Base-by-base conservation (phyloP, 1,284 basidiomycete genomes). In the Exobasidium rhododendri region DNA sequence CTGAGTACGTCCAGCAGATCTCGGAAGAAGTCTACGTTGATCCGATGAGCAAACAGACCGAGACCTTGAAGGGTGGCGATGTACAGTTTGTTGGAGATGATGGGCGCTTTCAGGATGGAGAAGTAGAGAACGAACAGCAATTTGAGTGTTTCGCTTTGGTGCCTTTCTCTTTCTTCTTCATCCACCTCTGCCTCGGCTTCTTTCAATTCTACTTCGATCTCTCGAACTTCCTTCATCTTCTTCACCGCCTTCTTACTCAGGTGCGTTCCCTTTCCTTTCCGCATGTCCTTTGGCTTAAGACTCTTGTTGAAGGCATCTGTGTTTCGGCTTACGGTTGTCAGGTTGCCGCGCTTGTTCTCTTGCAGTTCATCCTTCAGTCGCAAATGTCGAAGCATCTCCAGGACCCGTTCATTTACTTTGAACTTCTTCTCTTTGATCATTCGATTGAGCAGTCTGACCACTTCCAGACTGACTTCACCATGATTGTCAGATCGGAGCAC, bases 21-120 rank as follows among this genome's bases (percentile, higher is more conserved):
- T 69, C 89, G 88, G 86, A 99, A 99, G 82, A 99, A 99, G 80
- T 99, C 96, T 72, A 98, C 86, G 81, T 97, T 99, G 81, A 99
- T 92, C 61, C 97, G 85, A 80, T 98, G 96, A 0, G 94, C 89
- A 76, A 91, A 98, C 81, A 88, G 88, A 4, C 92, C 88, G 72
- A 99, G 89, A 64, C 96, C 96, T 75, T 90, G 88, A 67, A 99
- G 83, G 29, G 93, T 93, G 28, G 90, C 87, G 11, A 92, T 89
- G 22, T 98, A 84, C 7, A 98, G 85, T 4, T 89, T 87, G 2
- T 88, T 89, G 17, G 88, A 87, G n/a, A 84, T 84, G 0, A 55
- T 43, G 4, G 90, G 87, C 74, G 88, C 87, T 82, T 98, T 99
- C 69, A 99, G 84, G 73, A 98, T 90, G 67, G 90, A 88, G 82